These are phyloP conservation scores for Daldinia childiae DNA, from an alignment of 495 filamentous ascomycete species.

Conservation along the genomic window DNA sequence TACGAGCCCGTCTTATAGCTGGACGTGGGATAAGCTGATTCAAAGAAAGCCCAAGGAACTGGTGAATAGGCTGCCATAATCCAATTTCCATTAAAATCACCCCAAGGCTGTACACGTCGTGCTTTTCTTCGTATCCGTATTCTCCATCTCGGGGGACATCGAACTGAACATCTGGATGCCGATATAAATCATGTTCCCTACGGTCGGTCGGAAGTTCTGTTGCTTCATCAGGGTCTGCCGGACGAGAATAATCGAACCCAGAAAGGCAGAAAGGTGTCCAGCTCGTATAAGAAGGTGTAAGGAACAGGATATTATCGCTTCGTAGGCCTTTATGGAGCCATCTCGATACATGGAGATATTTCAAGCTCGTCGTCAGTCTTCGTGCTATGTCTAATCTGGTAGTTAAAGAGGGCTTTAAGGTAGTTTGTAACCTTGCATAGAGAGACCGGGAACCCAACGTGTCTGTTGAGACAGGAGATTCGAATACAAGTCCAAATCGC, in stretches of 20 bases:
- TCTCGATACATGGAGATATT: background rate
- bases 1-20: background rate
- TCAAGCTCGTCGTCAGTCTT: background rate
- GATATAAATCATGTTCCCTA: background rate
- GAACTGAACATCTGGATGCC: conserved; percentile 12
- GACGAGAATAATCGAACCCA: background rate
- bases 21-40: background rate
- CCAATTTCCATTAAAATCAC: background rate
- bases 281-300: background rate
- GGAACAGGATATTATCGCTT: background rate
- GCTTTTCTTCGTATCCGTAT: conserved; percentile 10
- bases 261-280: background rate
- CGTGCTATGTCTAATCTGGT: background rate
- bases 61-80: background rate
- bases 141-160: conserved; percentile 15
- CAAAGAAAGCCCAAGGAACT: background rate
- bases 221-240: background rate
- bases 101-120: conserved; percentile 11
- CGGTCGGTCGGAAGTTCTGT: background rate
- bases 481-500: background rate
- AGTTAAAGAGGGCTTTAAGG: background rate
- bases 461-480: background rate
- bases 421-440: background rate
- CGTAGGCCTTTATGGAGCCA: background rate
- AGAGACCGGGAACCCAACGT: background rate